A percentile compares a stretch with the other conserved stretches of the same genome.
These are phyloP conservation scores for Globisporangium heterothallicum DNA, from an alignment of 352 stramenopile species.

Conservation along the genomic window DNA sequence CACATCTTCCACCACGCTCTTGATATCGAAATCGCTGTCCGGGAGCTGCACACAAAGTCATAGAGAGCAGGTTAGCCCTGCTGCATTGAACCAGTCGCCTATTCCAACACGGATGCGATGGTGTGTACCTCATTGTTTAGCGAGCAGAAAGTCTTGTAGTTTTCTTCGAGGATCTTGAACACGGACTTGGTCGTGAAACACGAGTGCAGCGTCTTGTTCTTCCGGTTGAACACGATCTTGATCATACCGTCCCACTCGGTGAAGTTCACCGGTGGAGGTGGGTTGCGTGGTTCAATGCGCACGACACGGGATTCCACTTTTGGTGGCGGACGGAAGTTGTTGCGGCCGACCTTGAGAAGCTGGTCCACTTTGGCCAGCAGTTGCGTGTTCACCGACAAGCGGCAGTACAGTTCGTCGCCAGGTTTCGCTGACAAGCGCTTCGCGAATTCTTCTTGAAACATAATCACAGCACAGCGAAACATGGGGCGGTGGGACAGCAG, in stretches of 20 bases:
- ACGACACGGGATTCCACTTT: conserved; percentile 96
- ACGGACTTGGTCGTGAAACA: conserved; percentile 97
- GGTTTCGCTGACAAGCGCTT: conserved; percentile 96
- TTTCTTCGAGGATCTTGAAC: conserved; percentile 94
- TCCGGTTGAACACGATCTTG: conserved; percentile 99
- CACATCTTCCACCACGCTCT: conserved; percentile 92
- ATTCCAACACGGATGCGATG: too few species aligned
- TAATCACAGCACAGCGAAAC: conserved; percentile 99
- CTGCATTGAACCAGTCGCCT: too few species aligned
- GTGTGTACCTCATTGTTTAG: conserved; percentile 79
- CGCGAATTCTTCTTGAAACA: conserved; percentile 99
- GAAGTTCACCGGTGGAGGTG: conserved; percentile 98
- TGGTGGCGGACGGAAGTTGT: conserved; percentile 99
- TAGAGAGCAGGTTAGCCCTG: too few species aligned
- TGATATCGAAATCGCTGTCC: conserved; percentile 83
- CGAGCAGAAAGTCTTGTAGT: conserved; percentile 94
- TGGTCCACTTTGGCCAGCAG: conserved; percentile 98
- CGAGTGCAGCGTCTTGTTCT: conserved; percentile 98
- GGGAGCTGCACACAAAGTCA: conserved; percentile 31
- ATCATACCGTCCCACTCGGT: conserved; percentile 99
- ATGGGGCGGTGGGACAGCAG: conserved; percentile 95
- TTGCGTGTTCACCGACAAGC: conserved; percentile 98
- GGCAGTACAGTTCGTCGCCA: conserved; percentile 97
- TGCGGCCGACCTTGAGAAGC: conserved; percentile 96
- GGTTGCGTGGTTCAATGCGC: conserved; percentile 97